These are phyloP conservation scores for Hyphodiscus hymeniophilus DNA, from an alignment of 495 filamentous ascomycete genomes.

Conservation along the genomic window DNA sequence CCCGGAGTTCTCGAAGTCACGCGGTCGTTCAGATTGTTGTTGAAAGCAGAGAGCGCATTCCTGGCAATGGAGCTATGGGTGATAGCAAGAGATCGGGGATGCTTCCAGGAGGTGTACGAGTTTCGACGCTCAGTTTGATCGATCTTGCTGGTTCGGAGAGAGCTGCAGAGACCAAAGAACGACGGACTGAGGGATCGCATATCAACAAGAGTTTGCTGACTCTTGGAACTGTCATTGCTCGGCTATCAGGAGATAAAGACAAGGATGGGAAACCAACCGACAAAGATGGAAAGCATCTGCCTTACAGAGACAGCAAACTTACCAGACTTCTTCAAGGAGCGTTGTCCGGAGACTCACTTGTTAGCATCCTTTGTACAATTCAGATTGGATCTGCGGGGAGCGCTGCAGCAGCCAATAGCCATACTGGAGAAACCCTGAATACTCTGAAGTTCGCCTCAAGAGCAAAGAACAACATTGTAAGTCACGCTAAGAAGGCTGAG, in stretches of 20 bases:
- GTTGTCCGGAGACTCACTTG: slow-evolving; percentile 84
- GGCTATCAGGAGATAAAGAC: slow-evolving; percentile 75
- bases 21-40: slow-evolving; percentile 98
- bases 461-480: slow-evolving; percentile 96
- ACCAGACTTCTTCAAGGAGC: slow-evolving; percentile 89
- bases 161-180: slow-evolving; percentile 90
- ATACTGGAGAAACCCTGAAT: slow-evolving; percentile 85
- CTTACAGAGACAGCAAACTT: slow-evolving; percentile 94
- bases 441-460: slow-evolving; percentile 95
- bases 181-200: slow-evolving; percentile 89
- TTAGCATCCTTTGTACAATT: slow-evolving; percentile 95
- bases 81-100: slow-evolving; percentile 71
- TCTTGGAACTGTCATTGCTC: slow-evolving; percentile 88
- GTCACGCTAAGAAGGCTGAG: slow-evolving; percentile 91
- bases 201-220: slow-evolving; percentile 98
- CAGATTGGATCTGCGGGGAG: slow-evolving; percentile 64
- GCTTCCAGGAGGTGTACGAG: slow-evolving; percentile 82
- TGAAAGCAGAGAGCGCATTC: slow-evolving; percentile 82
- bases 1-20: slow-evolving; percentile 92
- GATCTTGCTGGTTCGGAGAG: slow-evolving; percentile 95
- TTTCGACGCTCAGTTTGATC: slow-evolving; percentile 91
- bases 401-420: slow-evolving; percentile 51
- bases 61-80: slow-evolving; percentile 39
- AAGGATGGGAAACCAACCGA: slow-evolving; percentile 66
- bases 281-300: slow-evolving; percentile 81